These are phyloP conservation scores for Eucalyptus sideroxylon DNA, from an alignment of 345 rosid species.

Conservation along the genomic window DNA sequence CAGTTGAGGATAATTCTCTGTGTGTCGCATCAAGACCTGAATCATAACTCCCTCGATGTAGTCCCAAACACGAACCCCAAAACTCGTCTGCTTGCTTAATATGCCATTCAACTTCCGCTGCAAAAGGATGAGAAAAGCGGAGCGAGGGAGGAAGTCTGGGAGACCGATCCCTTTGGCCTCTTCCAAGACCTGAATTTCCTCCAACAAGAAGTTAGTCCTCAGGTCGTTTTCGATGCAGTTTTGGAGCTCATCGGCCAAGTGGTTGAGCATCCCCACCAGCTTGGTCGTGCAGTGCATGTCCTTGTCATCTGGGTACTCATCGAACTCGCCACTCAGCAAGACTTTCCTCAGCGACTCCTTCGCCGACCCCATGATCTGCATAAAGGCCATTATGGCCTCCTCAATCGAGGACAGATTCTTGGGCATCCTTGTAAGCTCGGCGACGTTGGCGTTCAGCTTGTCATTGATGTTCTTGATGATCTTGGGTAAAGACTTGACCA, in stretches of 20 bases:
- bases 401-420: neutral
- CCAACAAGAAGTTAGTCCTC: neutral
- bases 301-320: conserved; percentile 19
- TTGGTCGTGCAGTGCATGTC: conserved; percentile 15
- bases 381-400: conserved; percentile 26
- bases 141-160: conserved; percentile 12
- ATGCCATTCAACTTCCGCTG: conserved; percentile 4
- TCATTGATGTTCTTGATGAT: conserved; percentile 3
- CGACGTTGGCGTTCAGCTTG: neutral
- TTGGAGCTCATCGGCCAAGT: neutral
- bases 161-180: conserved; percentile 12
- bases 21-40: neutral
- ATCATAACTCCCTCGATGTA: conserved; percentile 4
- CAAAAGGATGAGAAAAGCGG: conserved; percentile 2
- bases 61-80: conserved; percentile 5
- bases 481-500: too few species aligned
- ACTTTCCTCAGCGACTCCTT: conserved; percentile 28
- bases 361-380: conserved; percentile 21
- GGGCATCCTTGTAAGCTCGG: conserved; percentile 13
- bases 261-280: conserved; percentile 8
- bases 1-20: conserved; percentile 1
- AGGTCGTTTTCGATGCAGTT: neutral
- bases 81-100: neutral
- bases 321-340: conserved; percentile 26
- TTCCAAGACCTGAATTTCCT: conserved; percentile 12